Base-by-base conservation (phyloP, 2,329 filamentous ascomycete genomes). In the Talaromyces sp. region DNA sequence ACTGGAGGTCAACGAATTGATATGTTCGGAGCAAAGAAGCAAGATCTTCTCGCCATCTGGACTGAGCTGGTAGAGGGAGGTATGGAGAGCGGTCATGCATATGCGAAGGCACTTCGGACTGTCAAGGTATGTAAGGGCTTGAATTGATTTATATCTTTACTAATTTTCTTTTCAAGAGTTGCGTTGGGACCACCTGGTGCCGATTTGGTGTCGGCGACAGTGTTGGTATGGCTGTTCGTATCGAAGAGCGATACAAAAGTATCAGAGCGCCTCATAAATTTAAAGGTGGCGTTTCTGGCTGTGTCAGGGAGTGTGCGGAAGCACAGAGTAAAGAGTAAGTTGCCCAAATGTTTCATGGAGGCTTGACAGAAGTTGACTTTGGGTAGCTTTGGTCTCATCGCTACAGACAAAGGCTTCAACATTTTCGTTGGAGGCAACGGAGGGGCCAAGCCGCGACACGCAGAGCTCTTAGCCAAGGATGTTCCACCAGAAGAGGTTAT, bases 401-500 rank as follows among this genome's bases (percentile, higher is more conserved):
- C 92, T 14, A 95, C 91, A 0, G 91, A 96, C 63, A 96, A 94
- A 68, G 92, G 92, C 31, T 96, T 90, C 83, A 96, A 96, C 75
- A 87, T 96, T 73, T 96, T 92, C 67, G 90, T 96, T 1, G 92
- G 84, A 35, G 92, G 92, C 54, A 96, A 96, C 70, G 92, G 92
- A 57, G 92, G 92, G 61, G 91, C 91, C 17, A 93, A 90, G 66
- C 92, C 92, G 4, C 81, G 84, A 41, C 92, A 96, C 71, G 86
- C 88, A 0, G 90, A 95, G 67, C 81, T 96, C 1, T 83, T 96
- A 1, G 91, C 90, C 62, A 92, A 92, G 71, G 91, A 96, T 67
- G 91, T 96, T 0, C 85, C 90, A 0, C 89, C 90, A 0, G 86
- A 90, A 56, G 89, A 95, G 68, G 87, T 96, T 9, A 82, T 96